These are phyloP conservation scores for Ballota nigra DNA, from an alignment of 257 asterid genomes.

Conservation along the genomic window DNA sequence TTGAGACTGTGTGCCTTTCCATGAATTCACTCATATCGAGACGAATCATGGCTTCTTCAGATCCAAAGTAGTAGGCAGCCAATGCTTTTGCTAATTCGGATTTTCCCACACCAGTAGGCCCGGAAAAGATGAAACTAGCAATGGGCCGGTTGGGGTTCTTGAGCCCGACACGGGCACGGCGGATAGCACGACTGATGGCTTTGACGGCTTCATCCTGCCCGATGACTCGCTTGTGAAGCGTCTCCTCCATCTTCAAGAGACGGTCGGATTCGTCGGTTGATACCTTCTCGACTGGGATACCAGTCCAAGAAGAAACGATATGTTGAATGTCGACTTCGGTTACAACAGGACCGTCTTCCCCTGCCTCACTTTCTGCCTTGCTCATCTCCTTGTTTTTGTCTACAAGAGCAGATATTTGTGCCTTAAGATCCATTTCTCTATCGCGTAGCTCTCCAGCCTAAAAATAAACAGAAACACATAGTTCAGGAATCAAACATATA, in stretches of 20 bases:
- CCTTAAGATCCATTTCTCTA: constrained; percentile 92
- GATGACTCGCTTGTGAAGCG: constrained; percentile 67
- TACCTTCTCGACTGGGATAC: constrained; percentile 95
- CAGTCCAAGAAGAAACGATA: constrained; percentile 94
- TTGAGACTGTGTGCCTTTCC: constrained; percentile 85
- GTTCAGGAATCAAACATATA: neutral
- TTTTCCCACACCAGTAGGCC: constrained; percentile 96
- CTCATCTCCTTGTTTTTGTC: constrained; percentile 95
- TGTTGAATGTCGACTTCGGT: constrained; percentile 95
- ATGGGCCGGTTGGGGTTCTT: constrained; percentile 79
- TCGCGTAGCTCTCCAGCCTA: constrained; percentile 98
- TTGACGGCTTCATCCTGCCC: constrained; percentile 89
- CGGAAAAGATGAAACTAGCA: constrained; percentile 86
- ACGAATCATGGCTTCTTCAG: constrained; percentile 81
- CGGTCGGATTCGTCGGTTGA: constrained; percentile 90
- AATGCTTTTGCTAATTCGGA: constrained; percentile 76
- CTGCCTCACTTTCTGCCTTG: constrained; percentile 86
- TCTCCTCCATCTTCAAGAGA: constrained; percentile 95
- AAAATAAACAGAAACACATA: constrained; percentile 5
- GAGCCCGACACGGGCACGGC: constrained; percentile 89
- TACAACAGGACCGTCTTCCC: constrained; percentile 80
- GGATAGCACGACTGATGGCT: constrained; percentile 76
- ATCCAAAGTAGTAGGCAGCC: constrained; percentile 83
- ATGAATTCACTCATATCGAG: constrained; percentile 94
- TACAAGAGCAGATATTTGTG: constrained; percentile 75